Base-by-base conservation (phyloP, 2,329 filamentous ascomycete species). In the Ceratocystis papillata region DNA sequence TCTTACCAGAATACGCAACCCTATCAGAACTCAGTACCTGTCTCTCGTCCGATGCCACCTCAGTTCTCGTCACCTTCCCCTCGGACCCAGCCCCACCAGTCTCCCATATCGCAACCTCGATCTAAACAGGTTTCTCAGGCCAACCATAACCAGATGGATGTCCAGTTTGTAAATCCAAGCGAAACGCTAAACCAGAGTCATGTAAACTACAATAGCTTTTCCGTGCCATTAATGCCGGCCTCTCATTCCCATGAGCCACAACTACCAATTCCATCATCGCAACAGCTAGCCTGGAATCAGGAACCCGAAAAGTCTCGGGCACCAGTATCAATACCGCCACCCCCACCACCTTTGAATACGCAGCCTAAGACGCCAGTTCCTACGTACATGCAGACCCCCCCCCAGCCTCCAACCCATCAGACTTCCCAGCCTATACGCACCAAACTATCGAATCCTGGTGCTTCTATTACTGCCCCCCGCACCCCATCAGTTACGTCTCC, bases 401-500 rank as follows among this genome's bases (percentile, higher is more conserved):
- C 69, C 55, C 67, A 69, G n/a, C 69, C 68, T 48, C 37, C 71
- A 69, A 65, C 72, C 68, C 67, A 70, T 3, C 70, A 72, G 10
- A 70, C 69, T 8, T 71, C 72, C 28, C 65, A 67, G 41, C 8
- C 70, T 70, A 45, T 68, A 75, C 66, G 77, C 76, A 63, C 73
- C 71, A 17, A 78, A 75, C 64, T 76, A 75, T 20, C 75, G 73
- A 22, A 48, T 12, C n/a, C 53, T 15, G 28, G 37, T 15, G 30
- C 64, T 25, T 17, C 60, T 5, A 20, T 15, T 5, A 53, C n/a
- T 20, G 46, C 66, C 7, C 63, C 66, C 6, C 63, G 63, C 74
- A 68, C 76, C 10, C 76, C 76, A 1, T 74, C 77, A 12, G 72
- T 73, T 50, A 77, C 77, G 60, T 79, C 77, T 3, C 77, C 77